Evolutionary conservation across 352 stramenopile genomes (phyloP).

Genomic region (Phytophthora sp.): DNA sequence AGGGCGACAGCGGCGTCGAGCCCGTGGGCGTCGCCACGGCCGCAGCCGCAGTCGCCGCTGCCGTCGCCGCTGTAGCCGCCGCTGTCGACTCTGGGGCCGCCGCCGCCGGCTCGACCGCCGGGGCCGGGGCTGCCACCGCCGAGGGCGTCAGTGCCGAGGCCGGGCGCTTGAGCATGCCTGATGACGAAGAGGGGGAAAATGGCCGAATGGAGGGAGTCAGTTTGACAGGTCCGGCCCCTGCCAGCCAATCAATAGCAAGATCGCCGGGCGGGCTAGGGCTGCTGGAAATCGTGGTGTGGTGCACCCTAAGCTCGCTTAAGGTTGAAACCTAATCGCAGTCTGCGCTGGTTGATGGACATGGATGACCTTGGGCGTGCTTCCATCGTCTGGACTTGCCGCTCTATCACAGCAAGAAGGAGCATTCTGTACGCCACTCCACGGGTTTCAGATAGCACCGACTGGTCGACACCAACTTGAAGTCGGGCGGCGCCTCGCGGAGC

Average conservation of each 20-base stretch:
- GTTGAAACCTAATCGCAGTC: no score
- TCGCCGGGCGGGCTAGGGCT: no score
- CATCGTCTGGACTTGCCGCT: conserved; percentile 95
- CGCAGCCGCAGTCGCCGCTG: neutral
- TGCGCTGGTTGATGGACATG: no score
- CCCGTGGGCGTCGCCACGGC: no score
- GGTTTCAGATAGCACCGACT: no score
- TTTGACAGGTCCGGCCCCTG: no score
- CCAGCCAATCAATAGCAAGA: no score
- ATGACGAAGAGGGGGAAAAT: conserved; percentile 34
- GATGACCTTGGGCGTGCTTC: no score
- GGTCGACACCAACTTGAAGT: no score
- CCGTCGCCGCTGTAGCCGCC: neutral
- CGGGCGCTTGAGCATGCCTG: conserved; percentile 32
- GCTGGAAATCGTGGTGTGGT: no score
- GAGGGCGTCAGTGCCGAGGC: neutral
- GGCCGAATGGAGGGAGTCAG: conserved; percentile 30
- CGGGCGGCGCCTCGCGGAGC: no score
- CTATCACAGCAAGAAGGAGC: conserved; percentile 90
- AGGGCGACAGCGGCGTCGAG: neutral
- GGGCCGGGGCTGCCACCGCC: conserved; percentile 1
- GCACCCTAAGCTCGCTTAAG: no score
- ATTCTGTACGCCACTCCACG: conserved; percentile 66
- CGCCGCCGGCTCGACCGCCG: neutral
- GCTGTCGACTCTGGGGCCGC: neutral